Conservation (phyloP, 345 rosid genomes). For the Balakata baccata region DNA sequence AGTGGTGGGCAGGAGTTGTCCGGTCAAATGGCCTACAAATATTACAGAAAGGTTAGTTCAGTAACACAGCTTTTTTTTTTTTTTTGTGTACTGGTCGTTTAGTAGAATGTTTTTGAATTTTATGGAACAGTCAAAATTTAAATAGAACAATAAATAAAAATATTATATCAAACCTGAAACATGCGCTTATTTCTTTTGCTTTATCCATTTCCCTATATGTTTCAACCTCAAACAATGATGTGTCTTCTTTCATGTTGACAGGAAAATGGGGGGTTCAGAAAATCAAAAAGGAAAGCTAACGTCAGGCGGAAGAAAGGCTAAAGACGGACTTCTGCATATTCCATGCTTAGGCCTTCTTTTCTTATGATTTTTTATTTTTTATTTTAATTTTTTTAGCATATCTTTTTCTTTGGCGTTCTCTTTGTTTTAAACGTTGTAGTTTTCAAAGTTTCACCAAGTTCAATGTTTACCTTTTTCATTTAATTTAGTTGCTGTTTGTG, state of each 20-base stretch:
- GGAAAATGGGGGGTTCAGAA: slow-evolving; percentile 30
- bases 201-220: not conserved
- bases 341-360: not conserved
- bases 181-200: not conserved
- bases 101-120: not conserved
- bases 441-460: not conserved
- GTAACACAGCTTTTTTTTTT: not conserved
- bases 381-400: not conserved
- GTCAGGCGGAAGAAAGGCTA: slow-evolving; percentile 21
- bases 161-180: not conserved
- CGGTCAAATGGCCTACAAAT: slow-evolving; percentile 73
- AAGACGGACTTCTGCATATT: not conserved
- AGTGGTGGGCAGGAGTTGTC: slow-evolving; percentile 72
- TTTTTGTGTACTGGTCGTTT: not conserved
- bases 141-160: not conserved
- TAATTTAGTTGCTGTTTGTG: not conserved
- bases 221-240: not conserved
- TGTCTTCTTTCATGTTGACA: slow-evolving; percentile 1
- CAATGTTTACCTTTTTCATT: not conserved
- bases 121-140: not conserved
- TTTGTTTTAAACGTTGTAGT: not conserved
- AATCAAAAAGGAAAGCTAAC: slow-evolving; percentile 23
- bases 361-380: not conserved
- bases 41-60: slow-evolving; percentile 61
- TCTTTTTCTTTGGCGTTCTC: not conserved